Evolutionary conservation across 768 basidiomycete species (phyloP).

Genomic region (Rhodotorula paludigena): DNA sequence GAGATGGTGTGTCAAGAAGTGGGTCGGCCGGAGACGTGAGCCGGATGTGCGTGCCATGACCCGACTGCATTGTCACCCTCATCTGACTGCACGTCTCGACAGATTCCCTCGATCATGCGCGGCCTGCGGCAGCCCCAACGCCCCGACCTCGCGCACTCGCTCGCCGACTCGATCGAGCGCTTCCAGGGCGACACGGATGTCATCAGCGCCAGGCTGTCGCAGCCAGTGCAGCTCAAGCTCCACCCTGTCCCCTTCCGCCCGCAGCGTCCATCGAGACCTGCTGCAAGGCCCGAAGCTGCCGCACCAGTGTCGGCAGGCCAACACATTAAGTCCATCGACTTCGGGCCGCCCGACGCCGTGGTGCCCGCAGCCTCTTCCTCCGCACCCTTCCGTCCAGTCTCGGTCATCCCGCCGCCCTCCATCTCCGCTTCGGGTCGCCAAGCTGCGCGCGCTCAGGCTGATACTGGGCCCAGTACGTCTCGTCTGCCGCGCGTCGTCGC

Average conservation of each 20-base stretch:
- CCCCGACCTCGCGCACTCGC: constrained; percentile 7
- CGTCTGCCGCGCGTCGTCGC: constrained; percentile 8
- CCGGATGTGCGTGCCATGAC: constrained; percentile 7
- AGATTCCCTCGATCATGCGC: constrained; percentile 28
- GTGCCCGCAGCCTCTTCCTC: constrained; percentile 6
- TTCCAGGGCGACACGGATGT: neutral
- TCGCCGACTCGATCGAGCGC: constrained; percentile 28
- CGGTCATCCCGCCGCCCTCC: neutral
- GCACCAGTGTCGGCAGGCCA: neutral
- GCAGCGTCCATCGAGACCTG: neutral
- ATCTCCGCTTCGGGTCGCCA: neutral
- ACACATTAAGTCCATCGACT: too few species aligned
- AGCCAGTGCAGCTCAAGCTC: constrained; percentile 6
- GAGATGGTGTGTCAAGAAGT: neutral
- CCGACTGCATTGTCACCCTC: neutral
- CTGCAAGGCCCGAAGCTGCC: neutral
- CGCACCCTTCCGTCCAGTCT: constrained; percentile 21
- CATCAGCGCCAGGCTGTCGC: constrained; percentile 8
- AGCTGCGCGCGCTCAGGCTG: neutral
- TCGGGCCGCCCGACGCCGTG: too few species aligned
- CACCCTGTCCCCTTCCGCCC: constrained; percentile 4
- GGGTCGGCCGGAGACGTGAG: neutral
- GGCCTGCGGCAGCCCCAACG: constrained; percentile 17
- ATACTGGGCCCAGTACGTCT: neutral
- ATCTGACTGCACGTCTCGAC: neutral